Evolutionary conservation across 192 early-diverging fungal genomes (phyloP).

Genomic region (Lobosporangium transversale): DNA sequence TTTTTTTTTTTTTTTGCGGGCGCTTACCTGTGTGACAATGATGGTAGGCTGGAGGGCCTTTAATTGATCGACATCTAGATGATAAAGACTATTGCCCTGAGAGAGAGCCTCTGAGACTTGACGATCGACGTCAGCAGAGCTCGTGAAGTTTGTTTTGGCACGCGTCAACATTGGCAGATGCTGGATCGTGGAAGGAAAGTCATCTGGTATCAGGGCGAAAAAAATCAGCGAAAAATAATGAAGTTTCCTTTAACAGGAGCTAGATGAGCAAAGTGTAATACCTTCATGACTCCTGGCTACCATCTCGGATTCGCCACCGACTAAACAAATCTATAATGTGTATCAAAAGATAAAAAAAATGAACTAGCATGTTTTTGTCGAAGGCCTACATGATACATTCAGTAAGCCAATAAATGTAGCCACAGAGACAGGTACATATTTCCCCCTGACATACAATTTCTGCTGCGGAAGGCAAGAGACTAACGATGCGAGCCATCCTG

Average conservation of each 20-base stretch:
- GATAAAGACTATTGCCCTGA: slow-evolving; percentile 57
- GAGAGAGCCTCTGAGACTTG: slow-evolving; percentile 62
- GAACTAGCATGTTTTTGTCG: too few relatives aligned
- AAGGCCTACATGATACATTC: too few relatives aligned
- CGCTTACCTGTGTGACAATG: slow-evolving; percentile 59
- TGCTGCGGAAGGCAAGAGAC: slow-evolving; percentile 63
- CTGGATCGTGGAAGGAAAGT: slow-evolving; percentile 57
- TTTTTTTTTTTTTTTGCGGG: too few relatives aligned
- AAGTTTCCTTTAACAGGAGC: too few relatives aligned
- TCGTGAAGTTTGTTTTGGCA: slow-evolving; percentile 59
- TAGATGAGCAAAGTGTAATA: too few relatives aligned
- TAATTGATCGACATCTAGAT: slow-evolving; percentile 54
- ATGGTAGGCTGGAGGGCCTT: slow-evolving; percentile 56
- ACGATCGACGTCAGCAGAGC: slow-evolving; percentile 59
- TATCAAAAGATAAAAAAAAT: too few relatives aligned
- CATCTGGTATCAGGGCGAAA: slow-evolving; percentile 26
- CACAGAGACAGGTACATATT: too few relatives aligned
- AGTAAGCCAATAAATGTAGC: too few relatives aligned
- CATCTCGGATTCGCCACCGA: slow-evolving; percentile 47
- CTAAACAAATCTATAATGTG: slow-evolving; percentile 45
- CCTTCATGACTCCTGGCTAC: slow-evolving; percentile 54
- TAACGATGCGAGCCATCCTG: slow-evolving; percentile 56
- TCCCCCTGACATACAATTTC: slow-evolving; percentile 61
- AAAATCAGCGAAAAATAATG: too few relatives aligned
- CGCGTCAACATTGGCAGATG: slow-evolving; percentile 58